These are phyloP conservation scores for Dryas octopetala DNA, from an alignment of 306 rosid species.

Conservation along the genomic window DNA sequence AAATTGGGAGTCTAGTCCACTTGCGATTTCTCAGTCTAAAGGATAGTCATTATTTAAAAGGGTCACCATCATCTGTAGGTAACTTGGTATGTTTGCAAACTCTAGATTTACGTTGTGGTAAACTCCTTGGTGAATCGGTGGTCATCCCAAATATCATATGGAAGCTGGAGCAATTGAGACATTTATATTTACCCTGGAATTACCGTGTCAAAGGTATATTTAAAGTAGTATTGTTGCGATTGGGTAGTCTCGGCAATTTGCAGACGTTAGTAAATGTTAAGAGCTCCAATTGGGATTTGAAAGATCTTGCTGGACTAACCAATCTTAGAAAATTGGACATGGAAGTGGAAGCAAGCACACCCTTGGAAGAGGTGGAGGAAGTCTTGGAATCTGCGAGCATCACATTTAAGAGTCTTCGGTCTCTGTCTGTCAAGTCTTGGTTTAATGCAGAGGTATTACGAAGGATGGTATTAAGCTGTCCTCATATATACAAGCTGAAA, in stretches of 20 bases:
- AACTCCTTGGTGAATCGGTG: too few relatives aligned
- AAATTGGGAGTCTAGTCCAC: conserved; percentile 15
- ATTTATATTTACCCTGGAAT: conserved; percentile 22
- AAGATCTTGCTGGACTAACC: too few relatives aligned
- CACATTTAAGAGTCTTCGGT: neutral
- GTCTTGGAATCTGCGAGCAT: neutral
- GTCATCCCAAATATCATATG: neutral
- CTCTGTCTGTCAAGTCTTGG: neutral
- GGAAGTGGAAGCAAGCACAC: too few relatives aligned
- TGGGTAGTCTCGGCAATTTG: conserved; percentile 37
- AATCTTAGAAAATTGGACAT: too few relatives aligned
- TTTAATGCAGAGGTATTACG: fast-evolving
- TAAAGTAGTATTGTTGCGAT: conserved; percentile 8
- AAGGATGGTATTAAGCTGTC: neutral
- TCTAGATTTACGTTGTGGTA: neutral
- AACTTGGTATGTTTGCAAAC: conserved; percentile 6
- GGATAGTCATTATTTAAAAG: fast-evolving
- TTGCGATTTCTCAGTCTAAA: neutral
- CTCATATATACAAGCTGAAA: neutral
- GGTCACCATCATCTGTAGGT: neutral
- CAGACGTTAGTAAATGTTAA: conserved; percentile 45
- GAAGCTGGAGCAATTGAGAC: conserved; percentile 1
- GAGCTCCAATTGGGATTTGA: conserved; percentile 34
- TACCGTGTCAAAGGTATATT: neutral
- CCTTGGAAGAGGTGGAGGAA: neutral